Conservation (phyloP, 768 basidiomycete genomes). For the Termitomyces sp. region DNA sequence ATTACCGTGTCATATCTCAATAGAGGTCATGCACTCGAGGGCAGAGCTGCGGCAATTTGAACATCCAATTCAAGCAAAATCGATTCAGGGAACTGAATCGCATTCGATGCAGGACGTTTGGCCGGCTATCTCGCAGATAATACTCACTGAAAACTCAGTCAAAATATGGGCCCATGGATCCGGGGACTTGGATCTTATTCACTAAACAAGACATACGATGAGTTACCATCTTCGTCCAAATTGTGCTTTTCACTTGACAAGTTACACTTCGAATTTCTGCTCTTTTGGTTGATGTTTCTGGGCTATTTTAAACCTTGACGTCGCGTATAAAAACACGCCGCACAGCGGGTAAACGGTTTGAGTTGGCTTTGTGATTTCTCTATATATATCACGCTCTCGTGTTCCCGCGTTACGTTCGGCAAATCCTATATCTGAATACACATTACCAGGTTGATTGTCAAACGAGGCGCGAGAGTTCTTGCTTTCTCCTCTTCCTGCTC, state of each 20-base stretch:
- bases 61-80: not conserved
- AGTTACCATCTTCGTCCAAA: conserved; percentile 8
- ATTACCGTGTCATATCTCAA: conserved; percentile 13
- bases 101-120: not conserved
- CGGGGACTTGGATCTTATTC: conserved; percentile 9
- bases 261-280: conserved; percentile 1
- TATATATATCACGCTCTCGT: not conserved
- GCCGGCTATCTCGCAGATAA: conserved; percentile 4
- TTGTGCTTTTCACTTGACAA: conserved; percentile 5
- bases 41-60: not conserved
- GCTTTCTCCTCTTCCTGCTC: not conserved
- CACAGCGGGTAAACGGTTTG: conserved; percentile 1
- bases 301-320: conserved; percentile 6
- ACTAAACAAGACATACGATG: not conserved
- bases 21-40: too few species aligned
- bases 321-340: conserved; percentile 2
- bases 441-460: not conserved
- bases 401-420: not conserved
- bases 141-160: conserved; percentile 4
- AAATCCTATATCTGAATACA: not conserved
- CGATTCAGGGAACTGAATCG: not conserved
- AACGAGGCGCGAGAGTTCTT: not conserved
- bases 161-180: conserved; percentile 10
- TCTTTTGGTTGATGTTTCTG: not conserved
- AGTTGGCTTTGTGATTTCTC: not conserved